These are phyloP conservation scores for Aspergillus awamori DNA, from an alignment of 2,329 filamentous ascomycete species.

Conservation along the genomic window DNA sequence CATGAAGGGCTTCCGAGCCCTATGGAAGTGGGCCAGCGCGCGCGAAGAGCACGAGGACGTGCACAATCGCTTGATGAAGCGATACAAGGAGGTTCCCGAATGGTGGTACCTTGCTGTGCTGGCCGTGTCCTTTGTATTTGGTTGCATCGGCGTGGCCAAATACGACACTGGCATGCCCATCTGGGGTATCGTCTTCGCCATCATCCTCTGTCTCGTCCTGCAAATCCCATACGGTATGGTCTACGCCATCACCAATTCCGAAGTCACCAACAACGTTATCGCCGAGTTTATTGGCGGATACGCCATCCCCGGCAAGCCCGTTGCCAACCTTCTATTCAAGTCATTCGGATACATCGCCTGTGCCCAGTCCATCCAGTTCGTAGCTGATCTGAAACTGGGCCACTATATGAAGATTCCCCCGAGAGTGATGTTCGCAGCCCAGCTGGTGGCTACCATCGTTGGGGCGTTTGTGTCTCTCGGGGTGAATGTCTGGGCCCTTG, in stretches of 20 bases:
- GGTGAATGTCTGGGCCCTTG: conserved; percentile 10
- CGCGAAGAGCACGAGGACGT: conserved; percentile 5
- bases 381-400: conserved; percentile 11
- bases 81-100: conserved; percentile 8
- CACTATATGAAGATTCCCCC: conserved; percentile 14
- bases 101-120: conserved; percentile 10
- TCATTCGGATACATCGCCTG: conserved; percentile 12
- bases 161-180: conserved; percentile 11
- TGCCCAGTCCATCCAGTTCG: conserved; percentile 12
- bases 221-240: conserved; percentile 13
- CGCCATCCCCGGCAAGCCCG: conserved; percentile 7
- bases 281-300: conserved; percentile 14
- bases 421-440: conserved; percentile 7
- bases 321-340: conserved; percentile 12
- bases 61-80: conserved; percentile 9
- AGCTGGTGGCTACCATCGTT: conserved; percentile 8
- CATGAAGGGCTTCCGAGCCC: not conserved
- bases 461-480: conserved; percentile 8
- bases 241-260: conserved; percentile 12
- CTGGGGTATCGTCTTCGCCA: conserved; percentile 12
- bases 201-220: conserved; percentile 5
- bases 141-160: not conserved
- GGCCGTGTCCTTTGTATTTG: conserved; percentile 2
- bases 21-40: not conserved
- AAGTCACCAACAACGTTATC: conserved; percentile 11